Percentiles rank a stretch among this genome's conserved stretches.
These are phyloP conservation scores for Hyaloscypha finlandica DNA, from an alignment of 495 filamentous ascomycete species.

Conservation along the genomic window DNA sequence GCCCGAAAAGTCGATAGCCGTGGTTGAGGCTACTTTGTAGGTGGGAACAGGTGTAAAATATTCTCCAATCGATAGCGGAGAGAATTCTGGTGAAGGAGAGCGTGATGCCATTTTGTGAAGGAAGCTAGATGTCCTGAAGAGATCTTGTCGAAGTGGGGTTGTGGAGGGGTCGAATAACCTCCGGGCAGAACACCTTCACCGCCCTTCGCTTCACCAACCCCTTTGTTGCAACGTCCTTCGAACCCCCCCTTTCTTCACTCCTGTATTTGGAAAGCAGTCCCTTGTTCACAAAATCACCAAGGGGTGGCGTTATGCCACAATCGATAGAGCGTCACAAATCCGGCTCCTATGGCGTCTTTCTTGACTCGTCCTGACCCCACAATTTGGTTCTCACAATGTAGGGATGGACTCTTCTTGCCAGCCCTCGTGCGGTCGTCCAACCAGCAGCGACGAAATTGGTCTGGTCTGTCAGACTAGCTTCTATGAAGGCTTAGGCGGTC, in stretches of 20 bases:
- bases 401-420: not conserved
- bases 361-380: not conserved
- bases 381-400: too few species aligned
- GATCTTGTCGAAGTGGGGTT: not conserved
- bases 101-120: conserved; percentile 26
- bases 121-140: not conserved
- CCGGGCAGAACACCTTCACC: not conserved
- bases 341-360: not conserved
- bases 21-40: conserved; percentile 65
- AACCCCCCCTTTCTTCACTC: too few species aligned
- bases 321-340: conserved; percentile 6
- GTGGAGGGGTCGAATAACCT: not conserved
- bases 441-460: not conserved
- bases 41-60: conserved; percentile 64
- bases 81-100: conserved; percentile 41
- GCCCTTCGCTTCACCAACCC: not conserved
- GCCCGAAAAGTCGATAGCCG: conserved; percentile 69
- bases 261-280: too few species aligned
- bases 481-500: not conserved
- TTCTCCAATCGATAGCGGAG: conserved; percentile 60
- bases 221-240: not conserved
- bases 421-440: not conserved
- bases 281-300: not conserved
- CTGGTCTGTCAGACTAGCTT: not conserved
- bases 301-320: conserved; percentile 1